Percentiles rank a stretch among this genome's conserved stretches.
Evolutionary conservation across 305 asterid species (phyloP).

Genomic region (Rubia balearica): DNA sequence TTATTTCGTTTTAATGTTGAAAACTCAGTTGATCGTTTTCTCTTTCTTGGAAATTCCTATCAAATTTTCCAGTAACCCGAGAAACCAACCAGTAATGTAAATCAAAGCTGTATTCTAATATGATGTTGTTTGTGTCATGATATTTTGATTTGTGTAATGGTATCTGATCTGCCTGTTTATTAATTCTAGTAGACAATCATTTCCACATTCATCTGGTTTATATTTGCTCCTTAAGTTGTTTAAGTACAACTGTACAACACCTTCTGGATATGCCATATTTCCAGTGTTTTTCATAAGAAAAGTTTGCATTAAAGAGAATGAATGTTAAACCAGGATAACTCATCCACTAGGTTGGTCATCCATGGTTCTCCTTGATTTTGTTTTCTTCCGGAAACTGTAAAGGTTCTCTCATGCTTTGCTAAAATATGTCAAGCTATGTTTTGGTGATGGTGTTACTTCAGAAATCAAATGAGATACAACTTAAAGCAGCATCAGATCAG

Average conservation of each 20-base stretch:
- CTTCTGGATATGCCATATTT: neutral
- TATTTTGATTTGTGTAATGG: neutral
- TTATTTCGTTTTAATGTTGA: conserved; percentile 13
- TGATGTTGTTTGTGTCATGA: neutral
- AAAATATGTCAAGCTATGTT: neutral
- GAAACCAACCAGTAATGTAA: neutral
- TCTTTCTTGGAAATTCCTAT: neutral
- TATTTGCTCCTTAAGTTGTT: neutral
- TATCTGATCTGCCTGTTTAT: neutral
- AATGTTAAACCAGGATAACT: neutral
- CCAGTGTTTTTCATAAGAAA: neutral
- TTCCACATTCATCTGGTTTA: neutral
- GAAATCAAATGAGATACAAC: conserved; percentile 51
- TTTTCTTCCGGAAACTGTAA: neutral
- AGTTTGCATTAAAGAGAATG: neutral
- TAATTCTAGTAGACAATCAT: neutral
- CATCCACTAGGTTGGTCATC: neutral
- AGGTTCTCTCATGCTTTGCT: neutral
- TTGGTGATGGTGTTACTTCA: conserved; percentile 23
- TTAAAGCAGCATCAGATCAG: conserved; percentile 41
- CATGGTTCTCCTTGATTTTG: neutral
- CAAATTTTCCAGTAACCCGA: neutral
- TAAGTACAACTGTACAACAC: neutral
- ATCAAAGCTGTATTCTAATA: neutral
- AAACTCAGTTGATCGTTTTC: neutral